phyloP scores from a whole-genome alignment of 2,329 filamentous ascomycete species.

The Pseudocercospora crystallina region DNA sequence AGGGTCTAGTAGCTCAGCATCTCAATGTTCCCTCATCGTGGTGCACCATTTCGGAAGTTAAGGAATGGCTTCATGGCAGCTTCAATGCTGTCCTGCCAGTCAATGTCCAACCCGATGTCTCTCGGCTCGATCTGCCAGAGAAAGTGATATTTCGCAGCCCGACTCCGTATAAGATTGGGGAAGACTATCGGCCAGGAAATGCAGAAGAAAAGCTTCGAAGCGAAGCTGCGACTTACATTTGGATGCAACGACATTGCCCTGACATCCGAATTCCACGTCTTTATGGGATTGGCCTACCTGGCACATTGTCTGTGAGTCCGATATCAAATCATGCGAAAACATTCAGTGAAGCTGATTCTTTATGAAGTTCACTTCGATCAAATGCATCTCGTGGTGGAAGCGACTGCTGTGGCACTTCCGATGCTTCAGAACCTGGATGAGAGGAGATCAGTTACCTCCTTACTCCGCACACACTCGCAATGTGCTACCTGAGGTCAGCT shows the following conservation, averaged over 20 bases:
- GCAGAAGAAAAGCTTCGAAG: constrained; percentile 45
- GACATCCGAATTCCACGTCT: constrained; percentile 38
- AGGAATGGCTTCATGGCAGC: constrained; percentile 2
- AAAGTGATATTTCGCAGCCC: constrained; percentile 15
- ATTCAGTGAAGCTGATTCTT: too few relatives aligned
- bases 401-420: too few relatives aligned
- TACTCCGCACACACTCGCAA: too few relatives aligned
- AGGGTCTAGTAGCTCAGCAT: background rate
- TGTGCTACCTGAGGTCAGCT: too few relatives aligned
- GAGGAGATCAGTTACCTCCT: too few relatives aligned
- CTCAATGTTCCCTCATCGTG: background rate
- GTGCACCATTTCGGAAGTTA: too few relatives aligned
- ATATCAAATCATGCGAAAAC: too few relatives aligned
- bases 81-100: constrained; percentile 9
- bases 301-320: too few relatives aligned
- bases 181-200: constrained; percentile 39
- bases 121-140: background rate
- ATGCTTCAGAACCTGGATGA: too few relatives aligned
- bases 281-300: constrained; percentile 37
- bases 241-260: constrained; percentile 41
- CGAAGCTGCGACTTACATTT: constrained; percentile 44
- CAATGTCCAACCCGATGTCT: background rate
- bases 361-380: too few relatives aligned
- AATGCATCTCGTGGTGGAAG: too few relatives aligned
- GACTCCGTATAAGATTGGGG: constrained; percentile 32